These are phyloP conservation scores for Tripidium arundinaceum DNA, from an alignment of 202 grass and related monocot genomes.

Conservation along the genomic window DNA sequence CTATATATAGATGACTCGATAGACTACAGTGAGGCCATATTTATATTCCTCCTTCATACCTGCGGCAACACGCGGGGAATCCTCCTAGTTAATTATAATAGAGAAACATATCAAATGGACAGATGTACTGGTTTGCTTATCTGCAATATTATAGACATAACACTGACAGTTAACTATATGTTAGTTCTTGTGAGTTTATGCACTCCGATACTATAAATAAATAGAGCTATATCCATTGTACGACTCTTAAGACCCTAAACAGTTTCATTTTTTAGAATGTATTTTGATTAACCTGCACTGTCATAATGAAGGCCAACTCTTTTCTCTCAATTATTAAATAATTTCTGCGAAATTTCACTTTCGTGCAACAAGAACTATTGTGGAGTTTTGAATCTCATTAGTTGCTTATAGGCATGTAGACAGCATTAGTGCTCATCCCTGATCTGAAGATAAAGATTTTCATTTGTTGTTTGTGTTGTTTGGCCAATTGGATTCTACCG, in stretches of 20 bases:
- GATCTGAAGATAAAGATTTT: background rate
- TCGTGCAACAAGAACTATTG: background rate
- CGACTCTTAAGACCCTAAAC: background rate
- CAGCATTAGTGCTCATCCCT: background rate
- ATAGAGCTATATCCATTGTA: background rate
- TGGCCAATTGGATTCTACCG: background rate
- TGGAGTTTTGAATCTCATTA: background rate
- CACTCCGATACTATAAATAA: background rate
- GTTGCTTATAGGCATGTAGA: background rate
- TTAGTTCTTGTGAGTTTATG: background rate
- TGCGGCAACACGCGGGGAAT: no score
- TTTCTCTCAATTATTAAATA: background rate
- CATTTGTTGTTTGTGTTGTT: background rate
- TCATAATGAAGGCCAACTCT: background rate
- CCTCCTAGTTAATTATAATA: background rate
- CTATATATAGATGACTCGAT: no score
- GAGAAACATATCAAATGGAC: background rate
- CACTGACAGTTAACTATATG: background rate
- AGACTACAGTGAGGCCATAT: no score
- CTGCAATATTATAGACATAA: background rate
- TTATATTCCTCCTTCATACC: no score
- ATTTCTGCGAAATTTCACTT: background rate
- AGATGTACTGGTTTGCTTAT: background rate
- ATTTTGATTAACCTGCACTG: background rate
- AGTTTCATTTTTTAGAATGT: constrained; percentile 13